Evolutionary conservation across 306 rosid genomes (phyloP).

Genomic region (Aeschynomene evenia): DNA sequence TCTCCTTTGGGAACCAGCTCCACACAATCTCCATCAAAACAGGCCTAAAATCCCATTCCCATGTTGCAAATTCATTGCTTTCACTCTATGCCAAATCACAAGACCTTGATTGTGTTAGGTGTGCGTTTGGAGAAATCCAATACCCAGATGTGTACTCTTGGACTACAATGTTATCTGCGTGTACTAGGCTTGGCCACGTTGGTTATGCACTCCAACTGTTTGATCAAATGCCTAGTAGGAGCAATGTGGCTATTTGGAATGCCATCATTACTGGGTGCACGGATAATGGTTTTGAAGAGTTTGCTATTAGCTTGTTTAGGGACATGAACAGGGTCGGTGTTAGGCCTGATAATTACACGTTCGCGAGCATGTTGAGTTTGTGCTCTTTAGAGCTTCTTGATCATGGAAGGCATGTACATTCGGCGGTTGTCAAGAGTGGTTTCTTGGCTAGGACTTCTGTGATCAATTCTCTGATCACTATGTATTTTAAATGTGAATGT

Average conservation of each 20-base stretch:
- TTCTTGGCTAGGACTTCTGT: slow-evolving; percentile 55
- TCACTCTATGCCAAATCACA: slow-evolving; percentile 54
- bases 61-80: slow-evolving; percentile 65
- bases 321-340: slow-evolving; percentile 54
- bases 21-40: slow-evolving; percentile 49
- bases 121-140: slow-evolving; percentile 42
- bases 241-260: slow-evolving; percentile 65
- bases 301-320: slow-evolving; percentile 49
- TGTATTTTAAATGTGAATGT: slow-evolving; percentile 58
- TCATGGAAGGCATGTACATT: slow-evolving; percentile 69
- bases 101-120: slow-evolving; percentile 40
- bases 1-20: slow-evolving; percentile 54
- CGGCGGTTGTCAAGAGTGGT: slow-evolving; percentile 50
- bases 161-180: slow-evolving; percentile 70
- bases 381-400: slow-evolving; percentile 45
- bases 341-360: slow-evolving; percentile 56
- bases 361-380: slow-evolving; percentile 61
- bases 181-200: slow-evolving; percentile 43
- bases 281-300: slow-evolving; percentile 30
- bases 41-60: slow-evolving; percentile 53
- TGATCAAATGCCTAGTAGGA: slow-evolving; percentile 44
- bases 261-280: slow-evolving; percentile 65
- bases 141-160: slow-evolving; percentile 62
- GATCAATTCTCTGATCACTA: slow-evolving; percentile 61
- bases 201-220: slow-evolving; percentile 48